Base-by-base conservation (phyloP, 2,329 filamentous ascomycete species). In the Aureobasidium sp. region DNA sequence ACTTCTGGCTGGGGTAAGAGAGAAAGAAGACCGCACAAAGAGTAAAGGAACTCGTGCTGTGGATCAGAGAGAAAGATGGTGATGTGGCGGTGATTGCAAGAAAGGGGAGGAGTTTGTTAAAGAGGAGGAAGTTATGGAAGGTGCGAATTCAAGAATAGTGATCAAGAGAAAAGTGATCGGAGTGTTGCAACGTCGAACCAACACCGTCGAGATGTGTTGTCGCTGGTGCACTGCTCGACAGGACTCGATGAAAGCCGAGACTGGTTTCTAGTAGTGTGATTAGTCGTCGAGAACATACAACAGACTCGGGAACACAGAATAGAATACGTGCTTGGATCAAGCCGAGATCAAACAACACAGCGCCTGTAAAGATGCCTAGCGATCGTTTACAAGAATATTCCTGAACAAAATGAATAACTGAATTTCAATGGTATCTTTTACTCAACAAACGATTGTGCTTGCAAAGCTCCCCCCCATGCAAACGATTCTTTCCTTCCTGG, bases 361-460 rank as follows among this genome's bases (percentile, higher is more conserved):
- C 25, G 29, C 44, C n/a, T n/a, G 2, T 17, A 8, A 29, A 4
- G 8, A n/a, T 29, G 5, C 25, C 3, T 7, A 48, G 25, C 2
- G 45, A 25, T 22, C 1, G 6, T 37, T 1, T 53, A 29, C 25
- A 25, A 47, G 15, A 34, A 11, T 34, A 34, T 12, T 34, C 12
- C 31, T 17, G 15, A 37, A 41, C 7, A 42, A 20, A 31, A 14
- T 17, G 37, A 29, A 55, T 2, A 52, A 52, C 34, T 52, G 49
- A 42, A 42, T 42, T 53, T 55, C 37, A 42, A 37, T 55, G 51
- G 51, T 55, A 55, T 55, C 51, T 29, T 39, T 25, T 41, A 53
- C 20, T 53, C 25, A 53, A 53, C 34, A 39, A 27, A 53, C 22
- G 39, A 37, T 27, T 27, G 20, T 8, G 27, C 34, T 37, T 39